A percentile compares a stretch with the other conserved stretches of the same genome.
phyloP scores from a whole-genome alignment of 306 rosid species.

The Arachis stenosperma region DNA sequence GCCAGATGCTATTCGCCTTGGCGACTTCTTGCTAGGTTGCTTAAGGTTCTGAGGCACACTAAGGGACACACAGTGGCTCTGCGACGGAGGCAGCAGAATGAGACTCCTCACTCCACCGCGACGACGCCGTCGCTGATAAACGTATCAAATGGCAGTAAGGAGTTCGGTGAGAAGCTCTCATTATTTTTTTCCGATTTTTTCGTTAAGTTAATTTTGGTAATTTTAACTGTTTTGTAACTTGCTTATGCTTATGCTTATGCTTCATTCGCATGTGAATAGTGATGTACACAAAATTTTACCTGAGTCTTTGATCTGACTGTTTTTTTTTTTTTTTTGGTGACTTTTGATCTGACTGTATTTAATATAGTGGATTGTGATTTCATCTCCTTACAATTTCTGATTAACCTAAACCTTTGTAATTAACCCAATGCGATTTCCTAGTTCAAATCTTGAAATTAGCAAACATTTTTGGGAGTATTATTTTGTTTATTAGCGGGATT shows the following conservation, averaged over 20 bases:
- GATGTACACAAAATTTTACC: background rate
- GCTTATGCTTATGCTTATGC: background rate
- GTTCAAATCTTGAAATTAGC: too few species aligned
- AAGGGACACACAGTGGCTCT: constrained; percentile 37
- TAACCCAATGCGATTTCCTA: too few species aligned
- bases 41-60: constrained; percentile 49
- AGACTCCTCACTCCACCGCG: constrained; percentile 15
- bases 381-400: background rate
- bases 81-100: constrained; percentile 25
- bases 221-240: background rate
- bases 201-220: background rate
- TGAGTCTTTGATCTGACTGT: background rate
- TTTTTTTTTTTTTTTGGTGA: background rate
- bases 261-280: background rate
- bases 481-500: too few species aligned
- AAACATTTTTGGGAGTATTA: too few species aligned
- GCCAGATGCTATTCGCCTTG: constrained; percentile 55
- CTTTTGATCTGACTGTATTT: background rate
- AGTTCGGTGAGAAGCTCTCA: constrained; percentile 47
- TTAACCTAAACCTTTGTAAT: background rate
- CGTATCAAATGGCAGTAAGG: constrained; percentile 31
- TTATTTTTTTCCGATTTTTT: constrained; percentile 15
- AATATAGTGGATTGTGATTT: background rate
- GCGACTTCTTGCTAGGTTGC: constrained; percentile 53
- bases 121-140: constrained; percentile 21